These are phyloP conservation scores for Crepidotus variabilis DNA, from an alignment of 768 basidiomycete species.

Conservation along the genomic window DNA sequence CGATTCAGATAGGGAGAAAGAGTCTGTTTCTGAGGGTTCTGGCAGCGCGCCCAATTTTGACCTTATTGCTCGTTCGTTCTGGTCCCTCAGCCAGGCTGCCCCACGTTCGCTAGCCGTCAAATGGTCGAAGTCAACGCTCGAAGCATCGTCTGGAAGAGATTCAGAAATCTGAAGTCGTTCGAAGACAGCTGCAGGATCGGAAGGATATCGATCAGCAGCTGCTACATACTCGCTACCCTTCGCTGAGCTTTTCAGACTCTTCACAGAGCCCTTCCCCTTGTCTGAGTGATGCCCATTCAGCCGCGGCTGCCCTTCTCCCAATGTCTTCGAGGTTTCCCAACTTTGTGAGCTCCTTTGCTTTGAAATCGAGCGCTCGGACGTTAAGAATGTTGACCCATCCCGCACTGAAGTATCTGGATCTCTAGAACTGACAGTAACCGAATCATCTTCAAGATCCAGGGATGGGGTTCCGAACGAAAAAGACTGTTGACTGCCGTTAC, in stretches of 20 bases:
- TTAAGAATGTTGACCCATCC: constrained; percentile 11
- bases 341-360: constrained; percentile 18
- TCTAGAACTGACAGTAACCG: constrained; percentile 71
- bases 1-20: constrained; percentile 35
- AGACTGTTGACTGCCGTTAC: constrained; percentile 56
- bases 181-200: constrained; percentile 46
- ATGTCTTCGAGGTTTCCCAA: constrained; percentile 11
- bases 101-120: constrained; percentile 62
- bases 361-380: constrained; percentile 11
- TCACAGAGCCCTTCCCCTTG: constrained; percentile 17
- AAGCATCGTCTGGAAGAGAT: constrained; percentile 33
- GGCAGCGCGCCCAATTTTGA: constrained; percentile 57
- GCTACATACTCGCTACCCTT: constrained; percentile 23
- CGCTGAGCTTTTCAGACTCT: constrained; percentile 4
- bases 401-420: constrained; percentile 35
- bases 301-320: background rate
- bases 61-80: constrained; percentile 63
- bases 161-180: constrained; percentile 54
- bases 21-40: constrained; percentile 56
- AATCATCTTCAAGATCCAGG: constrained; percentile 62
- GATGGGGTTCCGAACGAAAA: constrained; percentile 43
- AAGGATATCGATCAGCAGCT: constrained; percentile 28
- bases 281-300: background rate
- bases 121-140: constrained; percentile 38
- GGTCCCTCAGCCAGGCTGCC: constrained; percentile 79